Conservation (phyloP, 192 early-diverging fungal genomes). For the Podila epicladia region DNA sequence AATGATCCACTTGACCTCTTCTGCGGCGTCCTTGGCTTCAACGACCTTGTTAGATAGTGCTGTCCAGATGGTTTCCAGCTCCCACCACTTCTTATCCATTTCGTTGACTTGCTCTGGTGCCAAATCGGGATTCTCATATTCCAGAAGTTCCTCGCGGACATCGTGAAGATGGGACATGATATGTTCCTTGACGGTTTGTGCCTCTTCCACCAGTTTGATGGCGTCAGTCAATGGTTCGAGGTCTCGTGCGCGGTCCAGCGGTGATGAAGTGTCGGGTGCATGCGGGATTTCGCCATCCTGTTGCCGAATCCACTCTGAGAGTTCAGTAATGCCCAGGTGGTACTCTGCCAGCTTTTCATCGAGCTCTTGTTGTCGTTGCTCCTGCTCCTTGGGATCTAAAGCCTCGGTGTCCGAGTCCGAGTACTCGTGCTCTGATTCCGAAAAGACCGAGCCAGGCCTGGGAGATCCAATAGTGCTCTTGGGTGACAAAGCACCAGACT, state of each 20-base stretch:
- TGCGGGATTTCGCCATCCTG: conserved; percentile 24
- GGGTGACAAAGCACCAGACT: not conserved
- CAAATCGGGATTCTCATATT: conserved; percentile 34
- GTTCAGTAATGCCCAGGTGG: conserved; percentile 33
- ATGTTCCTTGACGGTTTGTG: conserved; percentile 37
- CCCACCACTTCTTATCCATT: conserved; percentile 45
- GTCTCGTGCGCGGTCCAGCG: conserved; percentile 30
- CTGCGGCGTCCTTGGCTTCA: conserved; percentile 30
- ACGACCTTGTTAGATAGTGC: conserved; percentile 39
- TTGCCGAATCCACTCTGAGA: conserved; percentile 29
- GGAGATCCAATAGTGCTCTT: not conserved
- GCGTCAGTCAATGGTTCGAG: conserved; percentile 31
- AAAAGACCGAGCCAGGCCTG: conserved; percentile 1
- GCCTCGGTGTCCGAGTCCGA: conserved; percentile 16
- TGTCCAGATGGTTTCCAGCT: conserved; percentile 45
- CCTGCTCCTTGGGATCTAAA: conserved; percentile 13
- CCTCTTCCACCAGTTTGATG: conserved; percentile 41
- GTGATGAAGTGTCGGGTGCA: conserved; percentile 19
- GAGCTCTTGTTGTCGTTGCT: conserved; percentile 27
- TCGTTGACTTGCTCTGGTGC: conserved; percentile 43
- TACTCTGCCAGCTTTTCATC: conserved; percentile 42
- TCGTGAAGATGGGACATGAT: conserved; percentile 46
- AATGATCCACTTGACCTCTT: conserved; percentile 50
- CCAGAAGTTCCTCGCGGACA: conserved; percentile 43
- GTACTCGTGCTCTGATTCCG: conserved; percentile 19